phyloP scores from a whole-genome alignment of 176 grass and related monocot species.

The Lolium multiflorum region DNA sequence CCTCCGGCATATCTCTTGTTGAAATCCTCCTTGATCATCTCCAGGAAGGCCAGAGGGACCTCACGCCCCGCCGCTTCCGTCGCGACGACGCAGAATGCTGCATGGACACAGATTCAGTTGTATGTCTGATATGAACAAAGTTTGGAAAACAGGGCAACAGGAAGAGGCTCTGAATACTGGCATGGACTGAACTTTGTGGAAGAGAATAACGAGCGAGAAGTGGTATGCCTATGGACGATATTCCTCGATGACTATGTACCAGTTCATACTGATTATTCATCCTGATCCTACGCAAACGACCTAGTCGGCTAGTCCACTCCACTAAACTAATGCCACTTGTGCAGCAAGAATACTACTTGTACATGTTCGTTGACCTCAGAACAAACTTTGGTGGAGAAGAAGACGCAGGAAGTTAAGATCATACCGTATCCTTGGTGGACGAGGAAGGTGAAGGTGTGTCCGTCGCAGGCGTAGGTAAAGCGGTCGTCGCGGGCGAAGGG shows the following conservation, averaged over 20 bases:
- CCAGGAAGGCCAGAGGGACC: slow-evolving; percentile 78
- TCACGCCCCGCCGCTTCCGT: slow-evolving; percentile 61
- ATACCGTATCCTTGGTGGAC: slow-evolving; percentile 76
- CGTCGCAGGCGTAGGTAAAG: slow-evolving; percentile 85
- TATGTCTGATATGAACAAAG: neutral
- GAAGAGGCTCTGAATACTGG: neutral
- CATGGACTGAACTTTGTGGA: neutral
- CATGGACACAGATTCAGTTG: neutral
- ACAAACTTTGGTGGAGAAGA: too few species aligned
- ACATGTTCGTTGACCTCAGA: neutral
- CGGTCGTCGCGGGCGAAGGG: slow-evolving; percentile 73
- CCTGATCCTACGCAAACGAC: too few species aligned
- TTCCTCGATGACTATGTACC: too few species aligned
- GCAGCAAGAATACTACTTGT: neutral
- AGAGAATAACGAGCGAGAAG: neutral
- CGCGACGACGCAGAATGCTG: slow-evolving; percentile 82
- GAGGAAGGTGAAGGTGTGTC: slow-evolving; percentile 93
- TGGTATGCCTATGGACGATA: neutral
- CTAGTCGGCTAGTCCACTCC: too few species aligned
- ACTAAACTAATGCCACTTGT: too few species aligned
- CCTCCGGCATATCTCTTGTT: slow-evolving; percentile 72
- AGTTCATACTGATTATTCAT: too few species aligned
- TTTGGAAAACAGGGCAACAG: neutral
- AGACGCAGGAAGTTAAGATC: too few species aligned
- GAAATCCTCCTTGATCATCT: slow-evolving; percentile 84